Conservation (phyloP, 306 rosid species). For the Fagus sylvatica region DNA sequence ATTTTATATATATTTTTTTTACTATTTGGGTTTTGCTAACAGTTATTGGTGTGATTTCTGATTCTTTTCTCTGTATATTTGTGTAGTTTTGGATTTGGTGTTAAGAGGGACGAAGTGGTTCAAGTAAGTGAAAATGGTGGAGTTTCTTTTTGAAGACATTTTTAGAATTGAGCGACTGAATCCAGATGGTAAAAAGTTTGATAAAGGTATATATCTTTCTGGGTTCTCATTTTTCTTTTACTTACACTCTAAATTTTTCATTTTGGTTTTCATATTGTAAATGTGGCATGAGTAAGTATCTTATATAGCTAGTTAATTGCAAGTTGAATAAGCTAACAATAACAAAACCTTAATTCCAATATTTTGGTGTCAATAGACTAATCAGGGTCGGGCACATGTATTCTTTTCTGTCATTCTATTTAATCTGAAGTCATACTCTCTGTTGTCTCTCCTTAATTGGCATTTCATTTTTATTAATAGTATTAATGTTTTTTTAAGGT, state of each 20-base stretch:
- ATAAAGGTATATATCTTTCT: conserved; percentile 48
- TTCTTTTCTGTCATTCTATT: too few relatives aligned
- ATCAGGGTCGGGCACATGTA: too few relatives aligned
- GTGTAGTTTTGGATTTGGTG: neutral
- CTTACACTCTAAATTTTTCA: neutral
- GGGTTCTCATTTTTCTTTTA: neutral
- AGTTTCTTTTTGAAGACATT: conserved; percentile 82
- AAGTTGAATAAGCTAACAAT: too few relatives aligned
- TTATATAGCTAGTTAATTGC: too few relatives aligned
- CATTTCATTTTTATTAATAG: too few relatives aligned
- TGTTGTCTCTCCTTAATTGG: too few relatives aligned
- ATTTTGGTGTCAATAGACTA: too few relatives aligned
- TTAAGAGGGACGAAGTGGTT: neutral
- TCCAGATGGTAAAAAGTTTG: conserved; percentile 72
- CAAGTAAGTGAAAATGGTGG: conserved; percentile 51
- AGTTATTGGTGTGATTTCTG: too few relatives aligned
- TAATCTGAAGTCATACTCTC: too few relatives aligned
- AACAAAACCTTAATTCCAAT: too few relatives aligned
- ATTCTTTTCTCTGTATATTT: neutral
- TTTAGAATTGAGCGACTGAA: conserved; percentile 64
- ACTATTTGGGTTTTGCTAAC: neutral
- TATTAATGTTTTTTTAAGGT: too few relatives aligned
- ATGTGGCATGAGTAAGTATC: neutral
- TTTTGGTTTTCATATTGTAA: neutral
- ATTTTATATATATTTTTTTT: neutral